These are phyloP conservation scores for Hemileccinum impolitum DNA, from an alignment of 768 basidiomycete genomes.

Conservation along the genomic window DNA sequence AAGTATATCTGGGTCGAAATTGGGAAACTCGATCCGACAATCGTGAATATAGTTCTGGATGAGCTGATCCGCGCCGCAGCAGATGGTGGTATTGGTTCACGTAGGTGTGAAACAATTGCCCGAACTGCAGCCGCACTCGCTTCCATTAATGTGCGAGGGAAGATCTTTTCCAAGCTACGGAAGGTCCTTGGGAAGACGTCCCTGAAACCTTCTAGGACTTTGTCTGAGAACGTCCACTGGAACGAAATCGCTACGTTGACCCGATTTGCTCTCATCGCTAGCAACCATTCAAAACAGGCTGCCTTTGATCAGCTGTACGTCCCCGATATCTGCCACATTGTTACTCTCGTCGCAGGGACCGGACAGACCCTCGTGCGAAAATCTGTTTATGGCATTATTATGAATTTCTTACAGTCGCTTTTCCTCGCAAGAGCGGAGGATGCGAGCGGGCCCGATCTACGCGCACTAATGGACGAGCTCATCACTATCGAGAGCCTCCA, in stretches of 20 bases:
- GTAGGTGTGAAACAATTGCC: constrained; percentile 71
- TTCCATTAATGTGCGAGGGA: constrained; percentile 74
- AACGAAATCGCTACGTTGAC: constrained; percentile 77
- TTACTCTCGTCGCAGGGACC: constrained; percentile 71
- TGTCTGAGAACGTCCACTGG: constrained; percentile 74
- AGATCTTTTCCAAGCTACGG: constrained; percentile 73
- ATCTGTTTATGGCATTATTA: constrained; percentile 75
- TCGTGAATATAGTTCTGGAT: constrained; percentile 72
- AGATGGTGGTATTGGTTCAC: constrained; percentile 78
- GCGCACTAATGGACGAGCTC: constrained; percentile 59
- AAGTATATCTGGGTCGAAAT: constrained; percentile 77
- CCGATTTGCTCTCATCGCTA: constrained; percentile 69
- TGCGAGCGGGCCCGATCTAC: constrained; percentile 53
- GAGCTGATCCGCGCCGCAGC: constrained; percentile 78
- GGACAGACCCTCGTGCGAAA: constrained; percentile 74
- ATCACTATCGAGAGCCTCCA: constrained; percentile 54
- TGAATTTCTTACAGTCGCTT: constrained; percentile 80
- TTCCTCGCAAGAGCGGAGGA: constrained; percentile 61
- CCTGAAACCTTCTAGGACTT: constrained; percentile 54
- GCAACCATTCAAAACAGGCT: constrained; percentile 61
- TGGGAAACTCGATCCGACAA: constrained; percentile 59
- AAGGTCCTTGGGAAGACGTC: constrained; percentile 77
- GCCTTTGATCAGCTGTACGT: constrained; percentile 74
- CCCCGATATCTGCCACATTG: constrained; percentile 78
- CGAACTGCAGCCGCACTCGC: constrained; percentile 72